Base-by-base conservation (phyloP, 208 protist genomes). In the Porcisia deanei region DNA sequence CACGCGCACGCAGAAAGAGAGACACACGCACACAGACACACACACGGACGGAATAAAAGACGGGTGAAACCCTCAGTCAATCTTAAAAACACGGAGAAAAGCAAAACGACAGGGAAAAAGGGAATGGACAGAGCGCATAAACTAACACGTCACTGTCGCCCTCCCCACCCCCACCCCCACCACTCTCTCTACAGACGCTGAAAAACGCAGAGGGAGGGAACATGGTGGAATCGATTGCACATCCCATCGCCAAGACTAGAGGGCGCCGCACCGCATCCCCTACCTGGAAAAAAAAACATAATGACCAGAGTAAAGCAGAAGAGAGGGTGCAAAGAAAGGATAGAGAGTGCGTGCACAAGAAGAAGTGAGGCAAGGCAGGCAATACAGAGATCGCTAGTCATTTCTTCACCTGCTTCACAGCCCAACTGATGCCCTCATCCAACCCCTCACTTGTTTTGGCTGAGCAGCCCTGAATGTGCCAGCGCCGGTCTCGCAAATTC, bases 381-480 rank as follows among this genome's bases (percentile, higher is more conserved):
- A 41, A n/a, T n/a, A 14, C 4, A 25, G 5, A 37, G n/a, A 57
- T 20, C 47, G 4, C 47, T 20, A 14, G n/a, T 80, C 55, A 82
- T 45, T 79, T 83, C 73, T 86, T 85, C 30, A 97, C 70, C 61
- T 91, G 83, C 45, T 86, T 87, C 55, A 98, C 68, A 12, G 98
- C 71, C 97, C 97, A 99, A 45, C 88, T 85, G 57, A 99, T 85
- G 18, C 97, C 98, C 45, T 96, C 87, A 18, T 91, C 70, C 0
- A 99, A 77, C 4, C 97, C 96, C 61, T 98, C 93, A 10, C 97
- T 95, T 5, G 88, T 98, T 71, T 96, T 95, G 14, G 97, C 98
- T 12, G 91, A 97, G 89, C 98, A 99, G 18, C 79, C 82, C 83
- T 98, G 93, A n/a, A 99, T 95, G 75, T 98, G 92, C 97, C 98